Base-by-base conservation (phyloP, 257 asterid species). In the Dorcoceras hygrometricum region DNA sequence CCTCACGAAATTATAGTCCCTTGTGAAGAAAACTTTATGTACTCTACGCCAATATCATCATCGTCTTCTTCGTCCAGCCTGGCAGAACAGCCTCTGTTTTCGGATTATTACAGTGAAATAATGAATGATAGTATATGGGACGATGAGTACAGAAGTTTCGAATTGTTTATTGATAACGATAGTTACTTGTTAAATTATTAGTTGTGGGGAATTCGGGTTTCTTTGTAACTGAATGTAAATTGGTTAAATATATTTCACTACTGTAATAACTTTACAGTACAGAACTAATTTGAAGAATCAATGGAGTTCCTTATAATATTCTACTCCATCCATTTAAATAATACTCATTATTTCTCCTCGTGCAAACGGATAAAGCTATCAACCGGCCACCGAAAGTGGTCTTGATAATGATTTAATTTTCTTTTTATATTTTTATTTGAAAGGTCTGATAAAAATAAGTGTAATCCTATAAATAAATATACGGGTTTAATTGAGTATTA, bases 1-100 rank as follows among this genome's bases (percentile, higher is more conserved):
- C 96, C 96, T 5, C 82, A 86, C 53, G 96, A 89, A 36, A 87
- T 89, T 9, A 66, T 86, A 14, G 77, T 83, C 10, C 74, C 81
- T 5, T 66, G 59, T 27, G 69, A 68, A 2, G 67, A 70, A 12
- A 72, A 74, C 31, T 72, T 78, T n/a, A n/a, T n/a, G 2, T 46
- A 83, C 0, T 68, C 87, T 1, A 36, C 84, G 6, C 57, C 84
- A 0, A 76, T 80, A 1, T 77, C 78, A 0, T 55, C 76, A 1
- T 65, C 63, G 5, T 31, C 65, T 32, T 53, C 59, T 23, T 57
- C 77, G 0, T 32, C 62, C 1, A 75, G 71, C 31, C 18, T 63
- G 39, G 16, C 81, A 1, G 84, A 81, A 23, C 87, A 82, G 23
- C 72, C 75, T 75, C 81, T 69, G 29, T 68, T 77, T 8, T 31